These are phyloP conservation scores for Blastobotrys malaysiensis DNA, from an alignment of 1,139 yeast species.

Conservation along the genomic window DNA sequence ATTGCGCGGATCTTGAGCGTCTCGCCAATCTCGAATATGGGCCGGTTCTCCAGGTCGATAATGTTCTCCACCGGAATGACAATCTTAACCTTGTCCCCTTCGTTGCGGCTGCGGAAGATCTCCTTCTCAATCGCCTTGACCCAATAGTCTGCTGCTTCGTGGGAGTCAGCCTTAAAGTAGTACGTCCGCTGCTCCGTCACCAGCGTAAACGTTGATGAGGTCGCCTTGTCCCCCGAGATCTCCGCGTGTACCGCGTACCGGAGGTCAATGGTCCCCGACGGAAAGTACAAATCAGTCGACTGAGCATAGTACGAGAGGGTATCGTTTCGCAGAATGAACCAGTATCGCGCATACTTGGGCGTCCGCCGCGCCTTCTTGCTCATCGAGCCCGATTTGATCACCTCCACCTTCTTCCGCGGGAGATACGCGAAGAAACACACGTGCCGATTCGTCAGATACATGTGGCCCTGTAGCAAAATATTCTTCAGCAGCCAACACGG, in stretches of 20 bases:
- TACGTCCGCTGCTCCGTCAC: constrained; percentile 56
- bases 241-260: constrained; percentile 60
- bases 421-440: constrained; percentile 75
- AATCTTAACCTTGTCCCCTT: constrained; percentile 66
- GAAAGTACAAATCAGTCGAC: constrained; percentile 79
- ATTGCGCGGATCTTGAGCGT: constrained; percentile 45
- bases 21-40: constrained; percentile 47
- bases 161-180: constrained; percentile 67
- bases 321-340: constrained; percentile 74
- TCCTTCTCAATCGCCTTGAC: constrained; percentile 67
- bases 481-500: constrained; percentile 79
- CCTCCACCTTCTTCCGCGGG: constrained; percentile 45
- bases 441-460: constrained; percentile 61
- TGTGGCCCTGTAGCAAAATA: constrained; percentile 79
- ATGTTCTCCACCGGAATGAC: constrained; percentile 71
- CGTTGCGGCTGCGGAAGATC: constrained; percentile 66
- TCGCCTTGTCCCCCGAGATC: constrained; percentile 32
- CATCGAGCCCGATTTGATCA: constrained; percentile 44
- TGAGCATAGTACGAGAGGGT: constrained; percentile 64
- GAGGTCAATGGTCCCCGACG: constrained; percentile 67
- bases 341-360: constrained; percentile 42
- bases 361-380: constrained; percentile 30
- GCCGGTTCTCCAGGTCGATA: constrained; percentile 52
- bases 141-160: constrained; percentile 75
- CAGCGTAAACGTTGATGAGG: constrained; percentile 26